Conservation (phyloP, 1,284 basidiomycete species). For the Clitocybe nebularis region DNA sequence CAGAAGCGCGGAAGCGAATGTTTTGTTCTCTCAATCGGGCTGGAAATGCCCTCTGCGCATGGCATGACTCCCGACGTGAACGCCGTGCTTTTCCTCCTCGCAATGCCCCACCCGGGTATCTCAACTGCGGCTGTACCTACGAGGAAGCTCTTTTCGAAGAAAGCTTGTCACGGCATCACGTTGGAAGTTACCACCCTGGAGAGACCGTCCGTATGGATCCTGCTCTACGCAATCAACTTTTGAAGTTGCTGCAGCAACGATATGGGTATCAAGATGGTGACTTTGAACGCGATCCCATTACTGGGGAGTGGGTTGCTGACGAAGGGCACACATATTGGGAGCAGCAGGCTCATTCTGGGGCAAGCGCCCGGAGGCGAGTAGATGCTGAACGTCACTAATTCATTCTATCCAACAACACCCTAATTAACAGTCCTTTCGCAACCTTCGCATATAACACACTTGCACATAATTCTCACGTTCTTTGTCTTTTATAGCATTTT, state of each 20-base stretch:
- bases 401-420: neutral
- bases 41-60: conserved; percentile 80
- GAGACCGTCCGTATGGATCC: conserved; percentile 85
- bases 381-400: conserved; percentile 28
- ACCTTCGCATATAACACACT: neutral
- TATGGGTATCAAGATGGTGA: conserved; percentile 82
- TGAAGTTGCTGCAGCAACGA: conserved; percentile 62
- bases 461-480: conserved; percentile 7
- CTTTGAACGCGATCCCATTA: conserved; percentile 63
- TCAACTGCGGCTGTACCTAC: conserved; percentile 80
- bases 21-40: conserved; percentile 80
- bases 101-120: conserved; percentile 67
- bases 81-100: conserved; percentile 73
- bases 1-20: conserved; percentile 61
- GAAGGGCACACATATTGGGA: conserved; percentile 65
- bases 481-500: conserved; percentile 8
- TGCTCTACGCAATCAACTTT: conserved; percentile 70
- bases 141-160: conserved; percentile 83
- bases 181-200: conserved; percentile 77
- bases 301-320: conserved; percentile 60
- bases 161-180: conserved; percentile 68
- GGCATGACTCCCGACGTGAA: conserved; percentile 82
- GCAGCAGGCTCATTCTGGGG: conserved; percentile 35
- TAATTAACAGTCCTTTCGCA: neutral
- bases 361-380: conserved; percentile 19